phyloP scores from a whole-genome alignment of 116 monocot genomes.

The Zostera marina region DNA sequence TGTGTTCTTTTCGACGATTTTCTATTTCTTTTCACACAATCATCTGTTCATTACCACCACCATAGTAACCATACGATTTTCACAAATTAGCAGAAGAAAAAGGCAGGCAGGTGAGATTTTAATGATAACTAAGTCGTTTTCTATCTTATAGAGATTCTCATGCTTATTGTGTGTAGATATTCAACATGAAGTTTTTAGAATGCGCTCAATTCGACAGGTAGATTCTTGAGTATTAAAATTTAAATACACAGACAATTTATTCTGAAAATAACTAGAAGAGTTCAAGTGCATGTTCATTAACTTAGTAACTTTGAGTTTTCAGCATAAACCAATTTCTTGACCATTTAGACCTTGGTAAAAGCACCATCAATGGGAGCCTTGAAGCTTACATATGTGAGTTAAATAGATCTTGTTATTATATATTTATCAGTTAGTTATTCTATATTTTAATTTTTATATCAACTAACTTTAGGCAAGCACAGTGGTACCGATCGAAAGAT shows the following conservation, averaged over 20 bases:
- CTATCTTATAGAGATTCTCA: no score
- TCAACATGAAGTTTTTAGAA: constrained; percentile 82
- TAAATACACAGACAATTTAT: not conserved
- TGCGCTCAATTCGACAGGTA: constrained; percentile 68
- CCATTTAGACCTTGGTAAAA: constrained; percentile 70
- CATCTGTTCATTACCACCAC: no score
- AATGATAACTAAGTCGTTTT: not conserved
- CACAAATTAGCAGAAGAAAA: not conserved
- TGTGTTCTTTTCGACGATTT: not conserved
- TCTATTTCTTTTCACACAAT: not conserved
- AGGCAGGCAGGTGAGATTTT: not conserved
- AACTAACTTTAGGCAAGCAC: constrained; percentile 58
- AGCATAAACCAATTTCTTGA: constrained; percentile 77
- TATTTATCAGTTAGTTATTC: not conserved
- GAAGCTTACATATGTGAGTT: constrained; percentile 79
- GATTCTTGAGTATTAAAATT: not conserved
- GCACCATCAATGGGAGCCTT: constrained; percentile 64
- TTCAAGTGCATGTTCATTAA: not conserved
- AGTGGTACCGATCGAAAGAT: constrained; percentile 56
- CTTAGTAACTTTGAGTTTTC: constrained; percentile 1
- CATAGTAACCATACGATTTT: no score
- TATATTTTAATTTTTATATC: not conserved
- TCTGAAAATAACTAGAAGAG: not conserved
- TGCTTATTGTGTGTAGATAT: not conserved
- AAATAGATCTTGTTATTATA: not conserved